Evolutionary conservation across 108 stramenopile species (phyloP).

Genomic region (Aurantiochytrium sp.): DNA sequence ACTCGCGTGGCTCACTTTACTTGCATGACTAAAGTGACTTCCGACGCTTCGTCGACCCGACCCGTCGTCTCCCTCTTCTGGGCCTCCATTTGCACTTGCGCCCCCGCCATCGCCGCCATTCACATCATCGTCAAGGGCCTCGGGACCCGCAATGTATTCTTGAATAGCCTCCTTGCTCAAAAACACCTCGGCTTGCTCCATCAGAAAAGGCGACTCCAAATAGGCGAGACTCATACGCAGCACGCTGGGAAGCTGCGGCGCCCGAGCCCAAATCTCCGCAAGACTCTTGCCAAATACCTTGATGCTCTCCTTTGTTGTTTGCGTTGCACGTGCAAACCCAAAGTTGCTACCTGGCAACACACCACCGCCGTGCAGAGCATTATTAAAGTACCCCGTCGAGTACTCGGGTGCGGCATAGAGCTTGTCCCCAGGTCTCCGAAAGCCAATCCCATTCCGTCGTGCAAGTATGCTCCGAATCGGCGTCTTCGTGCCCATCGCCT

Average conservation of each 20-base stretch:
- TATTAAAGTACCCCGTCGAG: not conserved
- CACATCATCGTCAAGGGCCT: not conserved
- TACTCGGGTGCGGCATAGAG: not conserved
- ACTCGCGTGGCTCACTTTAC: not conserved
- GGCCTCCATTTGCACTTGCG: not conserved
- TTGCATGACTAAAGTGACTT: not conserved
- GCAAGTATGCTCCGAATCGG: not conserved
- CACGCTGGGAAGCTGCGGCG: not conserved
- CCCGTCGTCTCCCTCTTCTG: not conserved
- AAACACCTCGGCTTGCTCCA: not conserved
- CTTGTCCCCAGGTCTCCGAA: not conserved
- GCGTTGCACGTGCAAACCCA: not conserved
- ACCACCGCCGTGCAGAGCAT: not conserved
- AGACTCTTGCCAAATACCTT: constrained; percentile 13
- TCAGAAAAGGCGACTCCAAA: not conserved
- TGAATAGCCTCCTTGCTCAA: not conserved
- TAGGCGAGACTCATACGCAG: not conserved
- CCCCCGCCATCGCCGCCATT: not conserved
- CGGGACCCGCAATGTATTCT: not conserved
- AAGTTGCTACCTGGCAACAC: constrained; percentile 2
- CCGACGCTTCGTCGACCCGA: not conserved
- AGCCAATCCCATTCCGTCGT: not conserved
- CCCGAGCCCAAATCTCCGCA: not conserved
- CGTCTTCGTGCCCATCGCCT: not conserved
- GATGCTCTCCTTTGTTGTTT: constrained; percentile 2